Conservation (phyloP, 2,329 filamentous ascomycete genomes). For the Dichotomopilus funicola region DNA sequence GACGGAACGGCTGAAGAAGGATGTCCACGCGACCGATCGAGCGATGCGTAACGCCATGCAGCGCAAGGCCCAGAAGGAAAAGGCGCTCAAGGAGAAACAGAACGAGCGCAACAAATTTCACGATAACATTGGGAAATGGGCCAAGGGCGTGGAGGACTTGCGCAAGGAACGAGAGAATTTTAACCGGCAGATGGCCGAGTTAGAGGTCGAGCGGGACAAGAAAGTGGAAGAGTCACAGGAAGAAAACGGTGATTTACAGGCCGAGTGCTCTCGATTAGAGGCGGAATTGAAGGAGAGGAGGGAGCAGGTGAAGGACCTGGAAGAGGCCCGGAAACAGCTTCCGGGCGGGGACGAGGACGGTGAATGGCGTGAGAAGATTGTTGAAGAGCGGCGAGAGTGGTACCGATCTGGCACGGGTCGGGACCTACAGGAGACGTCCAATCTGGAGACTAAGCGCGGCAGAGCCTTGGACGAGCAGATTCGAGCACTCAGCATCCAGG, state of each 20-base stretch:
- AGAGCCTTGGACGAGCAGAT: conserved; percentile 44
- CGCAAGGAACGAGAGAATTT: conserved; percentile 48
- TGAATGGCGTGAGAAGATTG: conserved; percentile 46
- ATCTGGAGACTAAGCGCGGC: conserved; percentile 41
- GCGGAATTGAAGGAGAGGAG: conserved; percentile 66
- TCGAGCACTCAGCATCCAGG: conserved; percentile 40
- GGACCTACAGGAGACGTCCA: conserved; percentile 45
- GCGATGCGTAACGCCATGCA: conserved; percentile 76
- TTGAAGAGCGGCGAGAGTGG: conserved; percentile 50
- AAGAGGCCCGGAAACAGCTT: conserved; percentile 60
- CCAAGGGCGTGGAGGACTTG: conserved; percentile 56
- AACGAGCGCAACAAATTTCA: conserved; percentile 62
- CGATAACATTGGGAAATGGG: conserved; percentile 64
- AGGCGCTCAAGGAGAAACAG: conserved; percentile 60
- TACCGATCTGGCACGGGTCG: conserved; percentile 43
- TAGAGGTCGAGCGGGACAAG: conserved; percentile 45
- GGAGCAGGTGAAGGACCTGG: conserved; percentile 65
- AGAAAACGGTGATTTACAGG: conserved; percentile 55
- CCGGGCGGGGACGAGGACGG: conserved; percentile 57
- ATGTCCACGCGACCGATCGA: conserved; percentile 72
- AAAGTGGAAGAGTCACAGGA: conserved; percentile 47
- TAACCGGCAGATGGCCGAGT: conserved; percentile 44
- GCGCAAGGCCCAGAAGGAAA: conserved; percentile 72
- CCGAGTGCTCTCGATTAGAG: conserved; percentile 59
- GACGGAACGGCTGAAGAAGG: conserved; percentile 74